Evolutionary conservation across 2,329 filamentous ascomycete species (phyloP).

Genomic region (Neocatenulostroma microsporum): DNA sequence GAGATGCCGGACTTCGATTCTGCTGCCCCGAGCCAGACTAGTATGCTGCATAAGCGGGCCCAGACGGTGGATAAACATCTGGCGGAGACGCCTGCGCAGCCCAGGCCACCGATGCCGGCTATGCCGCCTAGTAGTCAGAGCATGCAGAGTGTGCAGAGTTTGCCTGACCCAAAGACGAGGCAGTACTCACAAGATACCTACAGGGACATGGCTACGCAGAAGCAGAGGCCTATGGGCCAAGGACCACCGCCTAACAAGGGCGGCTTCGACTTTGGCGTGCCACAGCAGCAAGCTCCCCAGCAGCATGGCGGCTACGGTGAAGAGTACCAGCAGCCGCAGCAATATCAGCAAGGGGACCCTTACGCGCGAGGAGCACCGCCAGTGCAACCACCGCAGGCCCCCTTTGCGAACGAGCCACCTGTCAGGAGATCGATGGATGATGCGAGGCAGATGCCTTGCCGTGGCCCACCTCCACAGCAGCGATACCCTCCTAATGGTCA

Average conservation of each 20-base stretch:
- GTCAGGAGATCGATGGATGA: constrained; percentile 23
- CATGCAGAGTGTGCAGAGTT: constrained; percentile 8
- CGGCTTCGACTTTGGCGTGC: constrained; percentile 15
- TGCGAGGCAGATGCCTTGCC: constrained; percentile 19
- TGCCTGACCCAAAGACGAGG: constrained; percentile 5
- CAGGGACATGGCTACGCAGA: neutral
- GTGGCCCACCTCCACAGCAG: constrained; percentile 16
- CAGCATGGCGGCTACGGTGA: too few relatives aligned
- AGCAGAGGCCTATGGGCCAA: constrained; percentile 1
- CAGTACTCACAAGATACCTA: neutral
- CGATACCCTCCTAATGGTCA: constrained; percentile 10
- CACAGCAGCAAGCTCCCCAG: constrained; percentile 6
- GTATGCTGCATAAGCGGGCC: constrained; percentile 22
- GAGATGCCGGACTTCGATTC: constrained; percentile 60
- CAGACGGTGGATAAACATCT: constrained; percentile 17
- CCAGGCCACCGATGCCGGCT: constrained; percentile 6
- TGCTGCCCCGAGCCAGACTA: constrained; percentile 24
- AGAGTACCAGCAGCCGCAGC: too few relatives aligned
- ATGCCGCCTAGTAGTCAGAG: constrained; percentile 5
- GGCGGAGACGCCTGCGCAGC: neutral
- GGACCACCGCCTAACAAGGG: neutral
- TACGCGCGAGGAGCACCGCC: too few relatives aligned
- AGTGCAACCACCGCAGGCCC: constrained; percentile 19
- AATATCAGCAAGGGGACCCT: constrained; percentile 9
- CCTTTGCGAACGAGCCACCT: constrained; percentile 16